Conservation (phyloP, 352 stramenopile genomes). For the Phytophthora colocasiae region DNA sequence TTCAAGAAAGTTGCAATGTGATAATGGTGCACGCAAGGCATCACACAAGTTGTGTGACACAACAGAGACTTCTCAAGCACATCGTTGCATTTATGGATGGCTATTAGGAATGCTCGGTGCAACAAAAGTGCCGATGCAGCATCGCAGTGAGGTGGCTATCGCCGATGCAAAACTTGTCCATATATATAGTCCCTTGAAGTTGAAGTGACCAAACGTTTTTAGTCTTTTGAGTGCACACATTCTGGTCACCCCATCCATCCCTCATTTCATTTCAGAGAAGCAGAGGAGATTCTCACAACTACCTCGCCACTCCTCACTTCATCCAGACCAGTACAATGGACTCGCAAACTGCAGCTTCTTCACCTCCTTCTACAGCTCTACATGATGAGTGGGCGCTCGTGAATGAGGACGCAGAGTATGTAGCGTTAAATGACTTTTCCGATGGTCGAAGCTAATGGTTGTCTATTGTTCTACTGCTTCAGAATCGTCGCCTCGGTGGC, state of each 20-base stretch:
- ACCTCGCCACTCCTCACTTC: constrained; percentile 5
- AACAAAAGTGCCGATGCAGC: too few species aligned
- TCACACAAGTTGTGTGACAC: too few species aligned
- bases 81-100: too few species aligned
- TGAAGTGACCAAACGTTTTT: constrained; percentile 24
- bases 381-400: constrained; percentile 79
- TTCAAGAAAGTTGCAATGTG: too few species aligned
- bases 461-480: constrained; percentile 19
- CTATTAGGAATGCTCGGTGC: too few species aligned
- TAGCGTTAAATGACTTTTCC: constrained; percentile 12
- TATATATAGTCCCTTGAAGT: constrained; percentile 9
- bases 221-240: constrained; percentile 15
- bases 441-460: constrained; percentile 17
- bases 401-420: constrained; percentile 71
- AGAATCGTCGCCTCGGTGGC: constrained; percentile 57
- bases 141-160: too few species aligned
- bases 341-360: constrained; percentile 21
- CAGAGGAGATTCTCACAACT: constrained; percentile 12
- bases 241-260: constrained; percentile 15
- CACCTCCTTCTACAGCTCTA: constrained; percentile 23
- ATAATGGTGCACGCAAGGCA: too few species aligned
- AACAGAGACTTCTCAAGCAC: too few species aligned
- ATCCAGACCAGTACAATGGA: constrained; percentile 22
- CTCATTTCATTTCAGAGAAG: constrained; percentile 23
- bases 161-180: too few species aligned